Conservation (phyloP, 169 alveolate genomes). For the Cryptosporidium parvum region DNA sequence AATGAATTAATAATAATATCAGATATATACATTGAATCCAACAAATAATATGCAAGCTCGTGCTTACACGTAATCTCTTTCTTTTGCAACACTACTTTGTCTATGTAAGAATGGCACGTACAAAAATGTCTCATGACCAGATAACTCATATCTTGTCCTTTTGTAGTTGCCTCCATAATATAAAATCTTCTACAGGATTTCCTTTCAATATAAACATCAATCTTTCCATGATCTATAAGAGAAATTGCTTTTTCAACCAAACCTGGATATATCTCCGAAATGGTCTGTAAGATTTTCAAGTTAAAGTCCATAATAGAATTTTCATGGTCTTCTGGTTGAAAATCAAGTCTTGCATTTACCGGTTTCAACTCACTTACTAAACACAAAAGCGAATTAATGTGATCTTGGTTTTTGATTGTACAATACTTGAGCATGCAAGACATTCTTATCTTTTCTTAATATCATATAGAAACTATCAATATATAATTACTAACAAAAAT, state of each 20-base stretch:
- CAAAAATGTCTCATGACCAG: slow-evolving; percentile 67
- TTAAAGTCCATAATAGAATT: neutral
- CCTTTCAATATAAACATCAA: slow-evolving; percentile 31
- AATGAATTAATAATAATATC: neutral
- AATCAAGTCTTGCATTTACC: neutral
- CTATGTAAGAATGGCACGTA: slow-evolving; percentile 51
- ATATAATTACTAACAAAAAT: neutral
- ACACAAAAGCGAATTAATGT: slow-evolving; percentile 17
- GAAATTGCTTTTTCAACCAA: slow-evolving; percentile 39
- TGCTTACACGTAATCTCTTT: slow-evolving; percentile 69
- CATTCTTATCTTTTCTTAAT: neutral
- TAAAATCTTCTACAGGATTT: slow-evolving; percentile 38
- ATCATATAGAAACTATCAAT: neutral
- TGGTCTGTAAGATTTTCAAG: slow-evolving; percentile 3
- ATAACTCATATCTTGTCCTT: slow-evolving; percentile 27
- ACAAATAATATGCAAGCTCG: slow-evolving; percentile 50
- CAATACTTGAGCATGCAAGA: slow-evolving; percentile 35
- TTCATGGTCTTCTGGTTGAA: neutral
- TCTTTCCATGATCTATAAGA: slow-evolving; percentile 22
- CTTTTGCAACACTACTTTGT: slow-evolving; percentile 46
- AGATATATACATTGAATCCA: slow-evolving; percentile 48
- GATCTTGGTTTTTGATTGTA: slow-evolving; percentile 9
- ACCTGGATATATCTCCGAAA: slow-evolving; percentile 69
- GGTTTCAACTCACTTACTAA: slow-evolving; percentile 32
- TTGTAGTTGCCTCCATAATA: slow-evolving; percentile 21